These are phyloP conservation scores for Rhizophora mangle DNA, from an alignment of 345 rosid species.

Conservation along the genomic window DNA sequence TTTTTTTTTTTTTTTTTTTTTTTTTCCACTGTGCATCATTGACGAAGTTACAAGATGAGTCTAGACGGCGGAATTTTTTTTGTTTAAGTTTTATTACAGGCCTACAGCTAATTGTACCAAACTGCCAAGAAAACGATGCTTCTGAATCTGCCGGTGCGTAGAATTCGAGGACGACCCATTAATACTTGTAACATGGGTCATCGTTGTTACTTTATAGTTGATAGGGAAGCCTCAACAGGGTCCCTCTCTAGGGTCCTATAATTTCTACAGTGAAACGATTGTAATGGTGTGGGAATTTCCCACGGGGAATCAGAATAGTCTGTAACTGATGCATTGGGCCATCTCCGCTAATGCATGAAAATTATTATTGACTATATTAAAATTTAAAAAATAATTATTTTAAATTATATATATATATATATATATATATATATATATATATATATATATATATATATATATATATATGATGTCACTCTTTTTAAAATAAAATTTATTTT, in stretches of 20 bases:
- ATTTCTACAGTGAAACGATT: not conserved
- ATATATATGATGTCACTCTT: too few species aligned
- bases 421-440: too few species aligned
- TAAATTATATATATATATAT: too few species aligned
- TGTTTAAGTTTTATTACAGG: not conserved
- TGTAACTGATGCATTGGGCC: too few species aligned
- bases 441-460: too few species aligned
- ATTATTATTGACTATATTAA: too few species aligned
- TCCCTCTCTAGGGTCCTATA: not conserved
- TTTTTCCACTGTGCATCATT: not conserved
- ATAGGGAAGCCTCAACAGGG: not conserved
- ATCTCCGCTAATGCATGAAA: not conserved
- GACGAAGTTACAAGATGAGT: not conserved
- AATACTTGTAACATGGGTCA: not conserved
- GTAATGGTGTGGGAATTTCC: too few species aligned
- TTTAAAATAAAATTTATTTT: too few species aligned
- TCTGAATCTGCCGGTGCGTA: not conserved
- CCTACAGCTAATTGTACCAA: conserved; percentile 17
- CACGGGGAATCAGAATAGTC: not conserved
- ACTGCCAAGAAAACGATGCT: not conserved
- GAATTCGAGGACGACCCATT: not conserved
- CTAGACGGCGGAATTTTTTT: not conserved
- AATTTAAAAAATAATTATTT: too few species aligned
- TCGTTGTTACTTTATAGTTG: not conserved
- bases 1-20: not conserved